Conservation (phyloP, 805 yeast species). For the Candida coquimbonensis region DNA sequence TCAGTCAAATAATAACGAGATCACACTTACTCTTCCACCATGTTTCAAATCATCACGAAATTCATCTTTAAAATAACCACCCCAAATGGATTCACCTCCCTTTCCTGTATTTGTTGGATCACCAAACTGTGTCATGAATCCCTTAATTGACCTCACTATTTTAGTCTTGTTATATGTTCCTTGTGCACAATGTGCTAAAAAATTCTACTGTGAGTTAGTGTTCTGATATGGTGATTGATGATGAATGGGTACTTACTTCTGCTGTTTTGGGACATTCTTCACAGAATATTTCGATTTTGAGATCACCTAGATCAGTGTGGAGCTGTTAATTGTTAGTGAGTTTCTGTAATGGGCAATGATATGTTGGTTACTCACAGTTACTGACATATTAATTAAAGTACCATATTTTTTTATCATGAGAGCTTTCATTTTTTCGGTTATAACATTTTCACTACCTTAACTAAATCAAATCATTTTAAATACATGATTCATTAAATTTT, state of each 20-base stretch:
- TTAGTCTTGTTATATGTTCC: slow-evolving; percentile 42
- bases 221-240: not conserved
- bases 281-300: slow-evolving; percentile 33
- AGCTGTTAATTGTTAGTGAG: slow-evolving; percentile 18
- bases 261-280: slow-evolving; percentile 32
- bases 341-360: too few relatives aligned
- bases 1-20: too few relatives aligned
- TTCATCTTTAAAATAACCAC: slow-evolving; percentile 76
- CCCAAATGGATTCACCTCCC: slow-evolving; percentile 78
- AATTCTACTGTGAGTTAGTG: slow-evolving; percentile 24
- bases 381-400: slow-evolving; percentile 11
- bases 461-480: too few relatives aligned
- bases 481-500: too few relatives aligned
- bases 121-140: slow-evolving; percentile 82
- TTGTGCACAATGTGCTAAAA: slow-evolving; percentile 38
- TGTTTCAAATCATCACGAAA: slow-evolving; percentile 57
- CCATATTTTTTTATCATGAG: too few relatives aligned
- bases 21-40: slow-evolving; percentile 55
- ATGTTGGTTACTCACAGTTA: slow-evolving; percentile 11
- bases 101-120: slow-evolving; percentile 73
- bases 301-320: slow-evolving; percentile 32
- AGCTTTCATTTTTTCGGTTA: too few relatives aligned
- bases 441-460: too few relatives aligned
- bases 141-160: slow-evolving; percentile 66
- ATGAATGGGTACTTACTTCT: slow-evolving; percentile 23